Base-by-base conservation (phyloP, 352 stramenopile genomes). In the Phytopythium ostracodes region DNA sequence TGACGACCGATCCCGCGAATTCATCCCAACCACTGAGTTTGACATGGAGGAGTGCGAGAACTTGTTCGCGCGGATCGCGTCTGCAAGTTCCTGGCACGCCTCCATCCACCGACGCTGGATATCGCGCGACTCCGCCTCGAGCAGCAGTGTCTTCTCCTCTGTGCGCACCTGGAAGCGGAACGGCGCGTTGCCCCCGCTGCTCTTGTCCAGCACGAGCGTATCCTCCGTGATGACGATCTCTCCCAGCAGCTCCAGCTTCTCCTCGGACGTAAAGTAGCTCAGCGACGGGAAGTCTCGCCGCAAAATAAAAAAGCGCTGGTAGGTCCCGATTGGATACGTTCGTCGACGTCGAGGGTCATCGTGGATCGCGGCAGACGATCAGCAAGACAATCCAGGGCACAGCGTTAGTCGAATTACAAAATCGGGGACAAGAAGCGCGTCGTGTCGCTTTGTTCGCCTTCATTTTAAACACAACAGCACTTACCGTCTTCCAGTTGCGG, bases 221-320 rank as follows among this genome's bases (percentile, higher is more conserved):
- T 94, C 84, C 59, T 76, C 71, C 20, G 76, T 84, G 51, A 94
- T 81, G 6, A 73, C 66, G 47, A 93, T 85, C 40, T 84, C 67
- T 12, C 86, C 86, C 35, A 94, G 61, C 25, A 94, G 61, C 68
- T 92, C 80, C 42, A 92, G 75, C 53, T 91, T 92, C 40, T 92
- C 81, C 59, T 94, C 84, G 9, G 84, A 92, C 38, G 83, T 86
- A 68, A 87, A 94, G 69, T 94, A 94, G 62, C 79, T 86, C 33
- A 94, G 69, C 55, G 78, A 85, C 50, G 86, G 86, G 22, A 75
- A 82, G 59, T 94, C 83, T 36, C 74, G 79, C 6, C 86, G 81
- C 46, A 94, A 46, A 44, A 94, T 87, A 59, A 92, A 94, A 62
- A 92, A 94, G 9, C 86, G 73, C 75, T 84, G 33, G 46, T 22